Evolutionary conservation across 2,329 filamentous ascomycete genomes (phyloP).

Genomic region (Dothistroma pini): DNA sequence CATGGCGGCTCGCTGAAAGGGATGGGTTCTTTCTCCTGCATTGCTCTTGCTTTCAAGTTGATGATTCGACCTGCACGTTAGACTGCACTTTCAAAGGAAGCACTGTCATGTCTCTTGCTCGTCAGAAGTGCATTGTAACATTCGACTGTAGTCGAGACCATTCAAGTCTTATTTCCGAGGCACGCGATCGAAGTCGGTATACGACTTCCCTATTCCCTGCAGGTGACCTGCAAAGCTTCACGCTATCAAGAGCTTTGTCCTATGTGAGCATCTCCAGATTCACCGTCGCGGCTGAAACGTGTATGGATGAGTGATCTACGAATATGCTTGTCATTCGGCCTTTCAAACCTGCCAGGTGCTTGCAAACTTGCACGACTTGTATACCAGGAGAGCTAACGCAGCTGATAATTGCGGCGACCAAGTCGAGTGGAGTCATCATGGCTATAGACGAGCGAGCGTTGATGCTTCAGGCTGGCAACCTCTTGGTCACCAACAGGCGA

Average conservation of each 20-base stretch:
- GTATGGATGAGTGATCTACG: no score
- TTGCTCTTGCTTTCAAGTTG: not conserved
- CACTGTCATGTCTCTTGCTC: not conserved
- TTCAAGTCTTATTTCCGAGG: not conserved
- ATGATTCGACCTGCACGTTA: not conserved
- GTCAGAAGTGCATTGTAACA: not conserved
- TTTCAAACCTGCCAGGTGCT: no score
- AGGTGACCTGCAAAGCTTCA: no score
- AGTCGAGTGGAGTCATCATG: not conserved
- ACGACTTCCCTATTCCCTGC: not conserved
- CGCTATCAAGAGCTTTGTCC: no score
- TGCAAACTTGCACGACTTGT: no score
- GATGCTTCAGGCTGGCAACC: not conserved
- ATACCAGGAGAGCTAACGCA: no score
- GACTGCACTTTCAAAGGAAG: not conserved
- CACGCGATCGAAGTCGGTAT: not conserved
- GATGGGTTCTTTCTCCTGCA: not conserved
- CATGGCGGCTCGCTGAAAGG: slow-evolving; percentile 68
- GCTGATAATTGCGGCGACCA: no score
- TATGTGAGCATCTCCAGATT: no score
- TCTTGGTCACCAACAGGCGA: not conserved
- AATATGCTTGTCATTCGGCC: no score
- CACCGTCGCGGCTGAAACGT: no score
- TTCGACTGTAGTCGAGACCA: not conserved
- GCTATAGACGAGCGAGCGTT: not conserved